A percentile compares a stretch with the other conserved stretches of the same genome.
Evolutionary conservation across 306 rosid species (phyloP).

Genomic region (Parietaria judaica): DNA sequence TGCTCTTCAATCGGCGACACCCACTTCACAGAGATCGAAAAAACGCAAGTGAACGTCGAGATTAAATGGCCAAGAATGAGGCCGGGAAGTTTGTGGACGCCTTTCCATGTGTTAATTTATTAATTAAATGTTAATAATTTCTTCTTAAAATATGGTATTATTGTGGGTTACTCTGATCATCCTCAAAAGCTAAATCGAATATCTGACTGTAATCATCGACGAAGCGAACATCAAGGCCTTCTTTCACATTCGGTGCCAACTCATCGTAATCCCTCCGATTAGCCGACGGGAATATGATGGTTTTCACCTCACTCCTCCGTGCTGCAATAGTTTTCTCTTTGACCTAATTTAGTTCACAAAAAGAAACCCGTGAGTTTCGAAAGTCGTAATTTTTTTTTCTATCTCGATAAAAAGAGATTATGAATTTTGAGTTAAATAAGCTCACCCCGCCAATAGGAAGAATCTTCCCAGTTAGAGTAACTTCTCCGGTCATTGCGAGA

Average conservation of each 20-base stretch:
- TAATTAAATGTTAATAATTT: no score
- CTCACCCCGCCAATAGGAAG: constrained; percentile 99
- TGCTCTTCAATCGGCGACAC: no score
- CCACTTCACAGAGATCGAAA: constrained; percentile 14
- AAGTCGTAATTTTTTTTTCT: not conserved
- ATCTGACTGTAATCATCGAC: constrained; percentile 78
- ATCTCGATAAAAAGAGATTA: not conserved
- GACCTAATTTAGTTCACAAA: constrained; percentile 39
- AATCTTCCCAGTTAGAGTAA: constrained; percentile 89
- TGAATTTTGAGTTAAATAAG: constrained; percentile 6
- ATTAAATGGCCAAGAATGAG: constrained; percentile 13
- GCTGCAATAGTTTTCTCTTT: constrained; percentile 99
- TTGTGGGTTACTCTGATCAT: constrained; percentile 26
- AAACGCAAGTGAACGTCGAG: constrained; percentile 17
- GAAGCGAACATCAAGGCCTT: constrained; percentile 92
- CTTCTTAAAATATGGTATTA: not conserved
- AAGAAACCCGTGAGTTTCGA: not conserved
- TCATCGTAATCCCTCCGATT: constrained; percentile 90
- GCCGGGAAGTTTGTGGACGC: not conserved
- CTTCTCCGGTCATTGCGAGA: constrained; percentile 99
- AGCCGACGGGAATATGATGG: constrained; percentile 83
- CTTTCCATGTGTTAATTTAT: no score
- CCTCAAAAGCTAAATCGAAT: constrained; percentile 57
- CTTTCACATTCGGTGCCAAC: constrained; percentile 78
- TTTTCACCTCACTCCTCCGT: constrained; percentile 75